A percentile compares a stretch with the other conserved stretches of the same genome.
Conservation (phyloP, 108 stramenopile species). For the Pseudonitzschia pungens region DNA sequence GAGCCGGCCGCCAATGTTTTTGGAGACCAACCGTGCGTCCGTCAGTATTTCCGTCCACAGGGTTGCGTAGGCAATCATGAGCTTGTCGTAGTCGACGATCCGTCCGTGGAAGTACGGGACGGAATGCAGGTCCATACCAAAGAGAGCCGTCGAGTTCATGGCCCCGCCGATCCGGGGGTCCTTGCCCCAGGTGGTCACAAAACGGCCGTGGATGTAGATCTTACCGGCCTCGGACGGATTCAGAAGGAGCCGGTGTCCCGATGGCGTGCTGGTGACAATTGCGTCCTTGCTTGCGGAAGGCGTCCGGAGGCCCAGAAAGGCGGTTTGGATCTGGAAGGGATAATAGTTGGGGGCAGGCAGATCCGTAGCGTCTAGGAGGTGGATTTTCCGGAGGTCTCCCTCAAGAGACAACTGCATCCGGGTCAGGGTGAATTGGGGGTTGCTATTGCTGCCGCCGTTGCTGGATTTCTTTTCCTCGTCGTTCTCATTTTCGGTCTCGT, state of each 20-base stretch:
- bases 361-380: slow-evolving; percentile 8
- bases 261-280: slow-evolving; percentile 45
- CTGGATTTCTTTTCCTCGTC: slow-evolving; percentile 17
- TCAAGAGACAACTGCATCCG: slow-evolving; percentile 46
- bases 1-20: slow-evolving; percentile 57
- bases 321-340: slow-evolving; percentile 24
- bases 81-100: slow-evolving; percentile 48
- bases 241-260: slow-evolving; percentile 65
- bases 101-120: slow-evolving; percentile 59
- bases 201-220: slow-evolving; percentile 71
- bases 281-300: background rate
- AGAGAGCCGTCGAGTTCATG: slow-evolving; percentile 54
- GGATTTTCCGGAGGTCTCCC: slow-evolving; percentile 29
- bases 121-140: slow-evolving; percentile 75
- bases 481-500: background rate
- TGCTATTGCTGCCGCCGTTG: background rate
- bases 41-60: slow-evolving; percentile 70
- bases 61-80: slow-evolving; percentile 41
- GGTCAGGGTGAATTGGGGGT: slow-evolving; percentile 27
- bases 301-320: slow-evolving; percentile 32
- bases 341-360: slow-evolving; percentile 16
- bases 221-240: slow-evolving; percentile 65
- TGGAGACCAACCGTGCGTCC: slow-evolving; percentile 47
- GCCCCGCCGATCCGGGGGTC: slow-evolving; percentile 46
- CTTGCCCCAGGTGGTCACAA: slow-evolving; percentile 56